Percentiles rank a stretch among this genome's conserved stretches.
Conservation (phyloP, 179 eudicot genomes). For the Carnegiea gigantea region DNA sequence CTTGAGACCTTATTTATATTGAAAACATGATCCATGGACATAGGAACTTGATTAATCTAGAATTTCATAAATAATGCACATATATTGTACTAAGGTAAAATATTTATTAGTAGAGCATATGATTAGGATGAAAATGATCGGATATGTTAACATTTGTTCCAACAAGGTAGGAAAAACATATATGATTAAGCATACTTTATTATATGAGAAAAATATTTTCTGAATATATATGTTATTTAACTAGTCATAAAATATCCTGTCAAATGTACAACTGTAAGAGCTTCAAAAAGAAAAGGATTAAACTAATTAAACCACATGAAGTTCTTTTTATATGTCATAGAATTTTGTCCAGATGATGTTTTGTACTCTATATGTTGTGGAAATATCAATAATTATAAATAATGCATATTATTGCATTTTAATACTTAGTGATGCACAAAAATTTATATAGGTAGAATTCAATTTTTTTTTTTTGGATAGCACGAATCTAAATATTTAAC, state of each 20-base stretch:
- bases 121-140: background rate
- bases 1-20: constrained; percentile 3
- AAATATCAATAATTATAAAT: too few species aligned
- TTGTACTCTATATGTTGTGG: background rate
- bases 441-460: too few species aligned
- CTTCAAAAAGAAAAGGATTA: background rate
- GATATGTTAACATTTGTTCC: background rate
- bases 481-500: too few species aligned
- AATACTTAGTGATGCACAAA: too few species aligned
- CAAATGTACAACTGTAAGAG: background rate
- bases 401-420: too few species aligned
- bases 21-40: constrained; percentile 16
- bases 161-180: background rate
- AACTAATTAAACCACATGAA: background rate
- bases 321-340: background rate
- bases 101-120: constrained; percentile 6
- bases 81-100: constrained; percentile 16
- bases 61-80: constrained; percentile 1
- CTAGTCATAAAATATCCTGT: background rate
- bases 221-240: background rate
- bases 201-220: background rate
- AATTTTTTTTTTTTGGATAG: too few species aligned
- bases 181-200: background rate
- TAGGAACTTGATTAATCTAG: constrained; percentile 7
- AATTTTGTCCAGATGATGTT: background rate